Percentiles rank a stretch among this genome's conserved stretches.
phyloP scores from a whole-genome alignment of 306 rosid genomes.

The Arachis stenosperma region DNA sequence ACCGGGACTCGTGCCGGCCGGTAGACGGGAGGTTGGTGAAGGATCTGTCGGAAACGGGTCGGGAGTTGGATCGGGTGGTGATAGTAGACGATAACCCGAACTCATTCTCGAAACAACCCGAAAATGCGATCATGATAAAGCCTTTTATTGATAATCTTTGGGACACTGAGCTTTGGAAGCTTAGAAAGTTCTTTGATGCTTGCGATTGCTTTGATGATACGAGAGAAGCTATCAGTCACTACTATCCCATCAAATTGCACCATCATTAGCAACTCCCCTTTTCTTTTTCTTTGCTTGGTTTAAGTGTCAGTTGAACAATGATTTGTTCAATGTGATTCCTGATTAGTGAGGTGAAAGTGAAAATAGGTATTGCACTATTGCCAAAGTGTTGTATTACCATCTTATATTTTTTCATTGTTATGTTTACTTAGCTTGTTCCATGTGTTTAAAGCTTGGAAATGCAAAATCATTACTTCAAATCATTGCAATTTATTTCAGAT shows the following conservation, averaged over 20 bases:
- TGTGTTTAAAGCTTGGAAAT: not conserved
- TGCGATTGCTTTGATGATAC: conserved; percentile 64
- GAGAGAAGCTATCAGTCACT: conserved; percentile 74
- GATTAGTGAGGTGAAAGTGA: not conserved
- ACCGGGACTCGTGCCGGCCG: conserved; percentile 71
- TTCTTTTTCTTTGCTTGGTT: not conserved
- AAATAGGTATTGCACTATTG: not conserved
- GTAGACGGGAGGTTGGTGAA: conserved; percentile 76
- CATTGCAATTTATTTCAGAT: too few species aligned
- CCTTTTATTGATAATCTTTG: conserved; percentile 67
- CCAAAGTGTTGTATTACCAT: conserved; percentile 1
- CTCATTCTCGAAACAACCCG: conserved; percentile 69
- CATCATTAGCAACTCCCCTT: not conserved
- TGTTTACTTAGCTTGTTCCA: not conserved
- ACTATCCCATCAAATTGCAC: conserved; percentile 7
- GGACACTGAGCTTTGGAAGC: conserved; percentile 64
- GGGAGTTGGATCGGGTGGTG: conserved; percentile 68
- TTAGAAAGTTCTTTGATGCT: conserved; percentile 56
- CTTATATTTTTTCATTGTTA: conserved; percentile 6
- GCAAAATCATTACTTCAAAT: not conserved
- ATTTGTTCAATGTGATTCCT: conserved; percentile 45
- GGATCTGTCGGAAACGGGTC: conserved; percentile 64
- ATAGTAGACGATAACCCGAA: conserved; percentile 92
- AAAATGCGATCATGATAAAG: conserved; percentile 64
- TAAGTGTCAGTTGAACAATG: conserved; percentile 38